These are phyloP conservation scores for Cercospora citrullina DNA, from an alignment of 2,329 filamentous ascomycete genomes.

Conservation along the genomic window DNA sequence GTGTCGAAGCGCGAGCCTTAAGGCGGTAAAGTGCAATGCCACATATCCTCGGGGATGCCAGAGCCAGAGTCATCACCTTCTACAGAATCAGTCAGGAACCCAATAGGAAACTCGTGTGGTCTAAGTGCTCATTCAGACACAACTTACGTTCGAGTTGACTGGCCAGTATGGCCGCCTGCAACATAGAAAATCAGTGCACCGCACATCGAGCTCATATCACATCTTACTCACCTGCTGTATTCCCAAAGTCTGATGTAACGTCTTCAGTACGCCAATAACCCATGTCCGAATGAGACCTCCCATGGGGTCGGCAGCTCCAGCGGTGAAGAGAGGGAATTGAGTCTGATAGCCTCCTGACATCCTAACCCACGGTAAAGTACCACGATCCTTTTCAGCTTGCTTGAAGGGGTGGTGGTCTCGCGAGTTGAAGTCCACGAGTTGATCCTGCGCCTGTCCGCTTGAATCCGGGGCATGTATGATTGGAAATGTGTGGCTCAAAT, in stretches of 20 bases:
- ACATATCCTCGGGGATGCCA: slow-evolving; percentile 21
- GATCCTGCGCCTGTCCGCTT: not conserved
- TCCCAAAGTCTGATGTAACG: slow-evolving; percentile 15
- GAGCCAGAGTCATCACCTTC: slow-evolving; percentile 20
- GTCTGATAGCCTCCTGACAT: slow-evolving; percentile 21
- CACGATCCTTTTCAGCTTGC: slow-evolving; percentile 4
- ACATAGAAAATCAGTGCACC: not conserved
- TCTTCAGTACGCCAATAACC: slow-evolving; percentile 17
- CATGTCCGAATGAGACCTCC: slow-evolving; percentile 19
- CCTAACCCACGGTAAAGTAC: slow-evolving; percentile 18
- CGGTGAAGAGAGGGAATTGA: slow-evolving; percentile 21
- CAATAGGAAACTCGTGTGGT: not conserved
- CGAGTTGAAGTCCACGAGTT: slow-evolving; percentile 5
- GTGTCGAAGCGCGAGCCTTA: not conserved
- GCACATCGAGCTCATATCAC: not conserved
- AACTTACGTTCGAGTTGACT: slow-evolving; percentile 19
- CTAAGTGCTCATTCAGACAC: not conserved
- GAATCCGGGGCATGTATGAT: slow-evolving; percentile 13
- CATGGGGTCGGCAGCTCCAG: slow-evolving; percentile 20
- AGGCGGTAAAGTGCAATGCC: slow-evolving; percentile 18
- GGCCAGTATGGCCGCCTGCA: slow-evolving; percentile 17
- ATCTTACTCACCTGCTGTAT: slow-evolving; percentile 14
- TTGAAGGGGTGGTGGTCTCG: slow-evolving; percentile 22
- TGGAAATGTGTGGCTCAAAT: slow-evolving; percentile 12
- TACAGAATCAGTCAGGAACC: slow-evolving; percentile 17